Evolutionary conservation across 106 monocot genomes (phyloP).

Genomic region (Dioscorea zingiberensis): DNA sequence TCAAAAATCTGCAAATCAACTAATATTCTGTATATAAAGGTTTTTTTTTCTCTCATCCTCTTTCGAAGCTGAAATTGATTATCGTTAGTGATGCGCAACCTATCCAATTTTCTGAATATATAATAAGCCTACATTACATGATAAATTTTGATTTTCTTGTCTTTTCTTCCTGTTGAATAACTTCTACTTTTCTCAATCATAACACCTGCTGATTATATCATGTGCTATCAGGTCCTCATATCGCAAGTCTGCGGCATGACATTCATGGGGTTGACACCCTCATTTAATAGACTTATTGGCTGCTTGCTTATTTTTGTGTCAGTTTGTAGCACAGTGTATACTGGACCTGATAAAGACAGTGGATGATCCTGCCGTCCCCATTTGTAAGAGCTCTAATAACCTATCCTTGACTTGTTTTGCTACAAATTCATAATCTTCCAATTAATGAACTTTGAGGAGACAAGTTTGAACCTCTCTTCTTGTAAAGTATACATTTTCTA

Average conservation of each 20-base stretch:
- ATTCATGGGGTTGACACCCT: conserved; percentile 13
- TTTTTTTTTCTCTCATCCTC: conserved; percentile 7
- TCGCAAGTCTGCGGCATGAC: conserved; percentile 27
- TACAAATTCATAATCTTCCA: too few relatives aligned
- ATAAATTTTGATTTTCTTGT: background rate
- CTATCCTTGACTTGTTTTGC: too few relatives aligned
- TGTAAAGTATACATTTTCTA: too few relatives aligned
- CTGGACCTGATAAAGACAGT: conserved; percentile 31
- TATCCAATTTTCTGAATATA: background rate
- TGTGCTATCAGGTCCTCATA: conserved; percentile 15
- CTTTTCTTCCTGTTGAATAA: background rate
- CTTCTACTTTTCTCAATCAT: too few relatives aligned
- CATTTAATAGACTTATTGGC: conserved; percentile 28
- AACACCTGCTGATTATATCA: background rate
- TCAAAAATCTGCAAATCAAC: conserved; percentile 42
- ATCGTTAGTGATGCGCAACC: background rate
- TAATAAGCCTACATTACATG: background rate
- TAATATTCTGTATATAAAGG: conserved; percentile 48
- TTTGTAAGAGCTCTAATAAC: too few relatives aligned
- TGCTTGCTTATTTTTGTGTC: conserved; percentile 42
- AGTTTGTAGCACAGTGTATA: conserved; percentile 20
- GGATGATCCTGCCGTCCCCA: conserved; percentile 2
- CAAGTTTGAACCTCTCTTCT: too few relatives aligned
- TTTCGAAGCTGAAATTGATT: background rate
- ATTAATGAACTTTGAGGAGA: too few relatives aligned